A percentile compares a stretch with the other conserved stretches of the same genome.
Evolutionary conservation across 805 yeast species (phyloP).

Genomic region (Candida nonsorbophila): DNA sequence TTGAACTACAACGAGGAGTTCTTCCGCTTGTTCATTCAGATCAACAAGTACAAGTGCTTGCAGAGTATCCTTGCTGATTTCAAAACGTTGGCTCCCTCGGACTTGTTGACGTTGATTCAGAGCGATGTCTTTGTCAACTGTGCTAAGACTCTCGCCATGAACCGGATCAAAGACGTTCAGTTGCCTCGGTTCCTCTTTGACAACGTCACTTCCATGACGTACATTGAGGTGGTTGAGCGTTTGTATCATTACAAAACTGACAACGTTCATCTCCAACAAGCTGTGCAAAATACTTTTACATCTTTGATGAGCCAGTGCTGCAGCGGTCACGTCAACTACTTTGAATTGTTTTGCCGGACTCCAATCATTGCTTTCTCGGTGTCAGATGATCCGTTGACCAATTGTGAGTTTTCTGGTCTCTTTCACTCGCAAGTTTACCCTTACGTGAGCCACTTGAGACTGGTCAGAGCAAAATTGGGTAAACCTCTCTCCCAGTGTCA

Average conservation of each 20-base stretch:
- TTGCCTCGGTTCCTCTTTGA: no score
- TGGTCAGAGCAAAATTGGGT: no score
- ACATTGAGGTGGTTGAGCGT: constrained; percentile 4
- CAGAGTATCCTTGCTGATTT: constrained; percentile 12
- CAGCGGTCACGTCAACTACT: constrained; percentile 7
- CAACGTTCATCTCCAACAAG: background rate
- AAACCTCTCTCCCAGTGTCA: no score
- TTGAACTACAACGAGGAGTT: constrained; percentile 9
- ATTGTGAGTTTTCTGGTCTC: constrained; percentile 19
- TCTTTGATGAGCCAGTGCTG: constrained; percentile 4
- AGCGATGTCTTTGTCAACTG: constrained; percentile 3
- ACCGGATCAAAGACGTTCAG: no score
- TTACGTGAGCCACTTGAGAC: no score
- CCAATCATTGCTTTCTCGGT: constrained; percentile 8
- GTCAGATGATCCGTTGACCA: constrained; percentile 9
- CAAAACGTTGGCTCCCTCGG: constrained; percentile 3
- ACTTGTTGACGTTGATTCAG: constrained; percentile 2
- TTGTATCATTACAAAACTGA: constrained; percentile 1
- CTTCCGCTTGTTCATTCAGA: constrained; percentile 17
- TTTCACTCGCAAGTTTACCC: no score
- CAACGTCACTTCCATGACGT: no score
- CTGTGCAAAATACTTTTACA: constrained; percentile 1
- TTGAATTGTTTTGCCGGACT: constrained; percentile 1
- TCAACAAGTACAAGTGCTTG: constrained; percentile 18
- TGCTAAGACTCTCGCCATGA: background rate